phyloP scores from a whole-genome alignment of 805 yeast species.

The Cyberlindnera maritima region DNA sequence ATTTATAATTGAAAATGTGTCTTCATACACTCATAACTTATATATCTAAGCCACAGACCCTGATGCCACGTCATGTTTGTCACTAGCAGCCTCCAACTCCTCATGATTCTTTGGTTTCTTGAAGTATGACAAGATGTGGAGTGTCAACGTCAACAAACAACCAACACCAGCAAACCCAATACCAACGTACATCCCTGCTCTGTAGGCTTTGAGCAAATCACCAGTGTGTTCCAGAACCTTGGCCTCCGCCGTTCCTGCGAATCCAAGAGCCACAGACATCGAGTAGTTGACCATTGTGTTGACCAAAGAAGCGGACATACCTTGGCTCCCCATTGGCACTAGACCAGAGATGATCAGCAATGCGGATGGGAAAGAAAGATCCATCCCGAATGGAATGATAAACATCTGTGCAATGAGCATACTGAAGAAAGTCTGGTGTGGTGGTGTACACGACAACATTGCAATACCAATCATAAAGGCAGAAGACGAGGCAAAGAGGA shows the following conservation, averaged over 20 bases:
- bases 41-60: too few species aligned
- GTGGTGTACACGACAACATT: constrained; percentile 55
- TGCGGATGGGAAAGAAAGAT: constrained; percentile 72
- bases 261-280: constrained; percentile 62
- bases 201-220: background rate
- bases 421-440: constrained; percentile 56
- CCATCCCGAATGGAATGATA: constrained; percentile 73
- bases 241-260: constrained; percentile 63
- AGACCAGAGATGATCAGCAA: constrained; percentile 57
- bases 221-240: background rate
- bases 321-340: constrained; percentile 64
- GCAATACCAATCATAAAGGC: constrained; percentile 53
- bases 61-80: background rate
- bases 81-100: constrained; percentile 20
- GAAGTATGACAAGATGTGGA: constrained; percentile 4
- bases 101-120: constrained; percentile 19
- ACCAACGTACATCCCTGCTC: background rate
- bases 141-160: background rate
- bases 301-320: constrained; percentile 73
- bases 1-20: too few species aligned
- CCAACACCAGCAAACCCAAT: background rate
- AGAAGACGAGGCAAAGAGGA: constrained; percentile 47
- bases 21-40: too few species aligned
- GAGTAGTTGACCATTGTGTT: constrained; percentile 71
- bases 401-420: constrained; percentile 54